Base-by-base conservation (phyloP, 129 eudicot species). In the Centaurea solstitialis region DNA sequence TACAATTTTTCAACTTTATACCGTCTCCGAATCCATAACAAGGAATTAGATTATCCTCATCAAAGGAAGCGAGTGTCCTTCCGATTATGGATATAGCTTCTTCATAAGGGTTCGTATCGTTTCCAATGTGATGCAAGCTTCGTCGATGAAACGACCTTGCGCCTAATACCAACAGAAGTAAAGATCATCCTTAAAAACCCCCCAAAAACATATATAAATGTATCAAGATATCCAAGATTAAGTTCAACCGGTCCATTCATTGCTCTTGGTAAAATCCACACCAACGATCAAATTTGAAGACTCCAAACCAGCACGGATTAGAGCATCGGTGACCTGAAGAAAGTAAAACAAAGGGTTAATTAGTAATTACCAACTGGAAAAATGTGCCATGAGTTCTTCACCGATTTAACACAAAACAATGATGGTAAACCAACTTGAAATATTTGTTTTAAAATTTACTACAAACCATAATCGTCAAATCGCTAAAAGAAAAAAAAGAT, bases 21-120 rank as follows among this genome's bases (percentile, higher is more conserved):
- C 99, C 99, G 39, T 95, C 99, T 86, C 99, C 99, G 57, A 95
- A 95, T 71, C 99, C 99, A 73, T 78, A 95, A 87, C 99, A 95
- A 79, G 99, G 99, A 78, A 92, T 92, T 69, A 92, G 57, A 76
- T 95, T 95, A 79, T 95, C 99, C 78, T 95, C 99, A 71, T 95
- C 99, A 83, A 92, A 95, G 22, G 91, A 79, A 70, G 93, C 90
- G 50, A 95, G 65, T 61, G 98, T 92, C 86, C 87, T 87, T 81
- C 99, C 99, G 70, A 95, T 93, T 64, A 95, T 95, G 75, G 99
- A 92, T 83, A 95, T 95, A 76, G 98, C 99, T 82, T 89, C 94
- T 81, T 95, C 99, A 45, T 95, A 95, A 45, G 98, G 99, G 79
- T 95, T 95, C 53, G 39, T 87, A 64, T 69, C 90, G 61, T 76